Percentiles rank a stretch among this genome's conserved stretches.
Conservation (phyloP, 129 eudicot species). For the Tagetes patula region DNA sequence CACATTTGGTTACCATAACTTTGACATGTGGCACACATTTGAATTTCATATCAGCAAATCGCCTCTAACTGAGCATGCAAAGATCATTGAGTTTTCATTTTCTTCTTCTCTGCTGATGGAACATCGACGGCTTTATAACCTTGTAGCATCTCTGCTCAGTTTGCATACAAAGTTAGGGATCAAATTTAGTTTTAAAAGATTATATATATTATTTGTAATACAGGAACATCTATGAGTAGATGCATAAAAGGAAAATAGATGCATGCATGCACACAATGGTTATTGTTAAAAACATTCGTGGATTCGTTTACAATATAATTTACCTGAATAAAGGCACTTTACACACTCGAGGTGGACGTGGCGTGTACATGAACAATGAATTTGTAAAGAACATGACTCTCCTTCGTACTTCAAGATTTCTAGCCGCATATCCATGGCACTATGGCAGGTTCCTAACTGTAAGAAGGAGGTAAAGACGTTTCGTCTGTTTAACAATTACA, state of each 20-base stretch:
- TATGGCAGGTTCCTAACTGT: slow-evolving; percentile 34
- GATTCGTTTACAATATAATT: not conserved
- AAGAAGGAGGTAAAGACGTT: slow-evolving; percentile 28
- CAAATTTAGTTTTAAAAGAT: not conserved
- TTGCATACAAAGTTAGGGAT: slow-evolving; percentile 17
- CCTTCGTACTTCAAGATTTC: slow-evolving; percentile 31
- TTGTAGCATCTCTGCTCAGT: slow-evolving; percentile 58
- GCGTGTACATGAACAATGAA: slow-evolving; percentile 47
- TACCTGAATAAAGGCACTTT: slow-evolving; percentile 31
- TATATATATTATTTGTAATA: not conserved
- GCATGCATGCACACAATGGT: too few relatives aligned
- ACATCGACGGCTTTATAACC: slow-evolving; percentile 61
- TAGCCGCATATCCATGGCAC: slow-evolving; percentile 20
- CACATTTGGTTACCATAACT: slow-evolving; percentile 84
- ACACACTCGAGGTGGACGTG: slow-evolving; percentile 36
- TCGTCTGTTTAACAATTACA: slow-evolving; percentile 27
- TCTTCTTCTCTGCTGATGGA: slow-evolving; percentile 59
- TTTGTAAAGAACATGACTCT: slow-evolving; percentile 58
- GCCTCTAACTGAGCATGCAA: slow-evolving; percentile 41
- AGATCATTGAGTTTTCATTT: slow-evolving; percentile 43
- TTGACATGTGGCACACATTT: slow-evolving; percentile 41
- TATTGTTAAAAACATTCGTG: not conserved
- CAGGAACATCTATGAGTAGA: too few relatives aligned
- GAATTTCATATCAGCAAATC: slow-evolving; percentile 40
- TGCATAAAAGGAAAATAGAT: too few relatives aligned